These are phyloP conservation scores for Aristolochia californica DNA, from an alignment of 164 flowering plant genomes.

Conservation along the genomic window DNA sequence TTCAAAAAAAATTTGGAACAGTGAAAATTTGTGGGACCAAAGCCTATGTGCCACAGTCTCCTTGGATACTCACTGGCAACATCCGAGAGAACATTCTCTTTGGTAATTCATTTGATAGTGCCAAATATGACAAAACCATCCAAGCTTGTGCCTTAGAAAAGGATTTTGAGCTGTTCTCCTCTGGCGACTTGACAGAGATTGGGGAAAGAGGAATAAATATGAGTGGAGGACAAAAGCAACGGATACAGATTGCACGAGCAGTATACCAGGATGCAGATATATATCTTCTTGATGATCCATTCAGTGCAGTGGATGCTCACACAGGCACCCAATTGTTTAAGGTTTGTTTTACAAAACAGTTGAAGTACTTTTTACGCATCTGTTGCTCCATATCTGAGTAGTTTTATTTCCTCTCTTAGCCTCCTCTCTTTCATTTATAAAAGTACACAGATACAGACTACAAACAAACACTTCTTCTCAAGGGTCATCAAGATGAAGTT, in stretches of 20 bases:
- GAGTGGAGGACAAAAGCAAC: conserved; percentile 98
- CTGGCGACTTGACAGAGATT: conserved; percentile 82
- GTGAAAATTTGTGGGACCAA: conserved; percentile 73
- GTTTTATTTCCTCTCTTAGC: not conserved
- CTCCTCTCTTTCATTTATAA: too few species aligned
- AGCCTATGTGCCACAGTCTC: conserved; percentile 95
- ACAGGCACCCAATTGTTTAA: conserved; percentile 87
- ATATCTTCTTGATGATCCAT: conserved; percentile 93
- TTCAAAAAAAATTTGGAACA: conserved; percentile 53
- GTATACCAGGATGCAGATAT: conserved; percentile 93
- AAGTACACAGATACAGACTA: too few species aligned
- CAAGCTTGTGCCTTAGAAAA: conserved; percentile 79
- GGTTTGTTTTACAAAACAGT: conserved; percentile 25
- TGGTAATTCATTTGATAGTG: conserved; percentile 47
- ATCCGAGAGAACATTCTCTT: conserved; percentile 76
- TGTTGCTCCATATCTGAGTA: not conserved
- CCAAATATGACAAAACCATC: conserved; percentile 50
- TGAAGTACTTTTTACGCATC: not conserved
- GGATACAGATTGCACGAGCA: conserved; percentile 96
- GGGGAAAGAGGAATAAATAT: conserved; percentile 97
- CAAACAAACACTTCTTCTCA: too few species aligned
- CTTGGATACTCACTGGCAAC: conserved; percentile 88
- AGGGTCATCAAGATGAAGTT: too few species aligned
- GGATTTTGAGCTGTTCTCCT: conserved; percentile 78
- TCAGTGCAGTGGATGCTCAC: conserved; percentile 99